Conservation (phyloP, 176 grass and related monocot species). For the Carex pumila region DNA sequence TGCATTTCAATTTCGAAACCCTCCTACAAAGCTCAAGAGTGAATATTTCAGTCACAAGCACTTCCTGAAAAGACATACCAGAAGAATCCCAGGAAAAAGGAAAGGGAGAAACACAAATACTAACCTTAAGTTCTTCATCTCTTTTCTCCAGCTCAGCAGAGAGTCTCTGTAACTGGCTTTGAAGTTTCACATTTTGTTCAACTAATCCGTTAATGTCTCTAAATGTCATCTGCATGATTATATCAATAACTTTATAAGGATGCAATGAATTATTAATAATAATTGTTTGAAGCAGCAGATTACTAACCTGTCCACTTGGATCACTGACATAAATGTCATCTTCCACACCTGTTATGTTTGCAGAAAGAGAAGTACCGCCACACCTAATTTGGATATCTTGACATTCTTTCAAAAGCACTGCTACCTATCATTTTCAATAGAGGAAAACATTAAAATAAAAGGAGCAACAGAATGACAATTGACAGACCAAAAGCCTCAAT, state of each 20-base stretch:
- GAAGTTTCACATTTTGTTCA: constrained; percentile 86
- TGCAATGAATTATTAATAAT: neutral
- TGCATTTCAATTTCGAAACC: constrained; percentile 68
- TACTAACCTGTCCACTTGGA: constrained; percentile 33
- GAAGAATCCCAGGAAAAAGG: neutral
- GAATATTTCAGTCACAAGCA: neutral
- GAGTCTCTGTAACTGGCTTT: constrained; percentile 68
- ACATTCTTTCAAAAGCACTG: constrained; percentile 91
- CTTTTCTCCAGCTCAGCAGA: constrained; percentile 55
- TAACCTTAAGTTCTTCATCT: constrained; percentile 69
- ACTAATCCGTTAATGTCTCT: constrained; percentile 80
- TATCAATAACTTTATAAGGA: constrained; percentile 11
- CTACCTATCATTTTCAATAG: constrained; percentile 34
- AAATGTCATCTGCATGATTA: constrained; percentile 64
- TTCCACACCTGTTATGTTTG: constrained; percentile 19
- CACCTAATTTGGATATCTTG: constrained; percentile 93
- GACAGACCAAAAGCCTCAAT: neutral
- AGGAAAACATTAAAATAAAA: neutral
- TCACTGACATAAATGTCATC: constrained; percentile 15
- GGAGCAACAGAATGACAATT: neutral
- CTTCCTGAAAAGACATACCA: neutral
- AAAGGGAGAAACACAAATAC: neutral
- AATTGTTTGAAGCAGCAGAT: neutral
- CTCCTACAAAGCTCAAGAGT: constrained; percentile 48
- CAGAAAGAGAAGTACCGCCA: constrained; percentile 39